A percentile compares a stretch with the other conserved stretches of the same genome.
Evolutionary conservation across 352 stramenopile genomes (phyloP).

Genomic region (Blastocystis sp.): DNA sequence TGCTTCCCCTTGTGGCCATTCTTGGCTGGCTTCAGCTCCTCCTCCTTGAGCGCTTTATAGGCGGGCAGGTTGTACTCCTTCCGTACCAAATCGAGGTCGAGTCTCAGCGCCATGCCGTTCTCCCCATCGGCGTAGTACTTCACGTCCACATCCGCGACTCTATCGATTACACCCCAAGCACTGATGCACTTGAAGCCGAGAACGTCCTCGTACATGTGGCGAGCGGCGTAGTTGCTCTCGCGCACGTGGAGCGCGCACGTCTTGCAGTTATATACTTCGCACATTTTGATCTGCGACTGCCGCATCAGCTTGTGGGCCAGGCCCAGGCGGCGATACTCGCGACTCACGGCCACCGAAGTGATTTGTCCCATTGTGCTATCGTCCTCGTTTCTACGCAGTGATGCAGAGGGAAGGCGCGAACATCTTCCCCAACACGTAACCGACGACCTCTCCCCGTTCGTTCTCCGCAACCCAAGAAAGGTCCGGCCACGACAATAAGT

Average conservation of each 20-base stretch:
- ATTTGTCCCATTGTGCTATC: constrained; percentile 85
- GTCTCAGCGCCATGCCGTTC: constrained; percentile 95
- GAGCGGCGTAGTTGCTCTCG: constrained; percentile 92
- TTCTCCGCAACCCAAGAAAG: constrained; percentile 96
- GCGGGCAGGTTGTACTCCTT: constrained; percentile 33
- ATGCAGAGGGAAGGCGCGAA: constrained; percentile 72
- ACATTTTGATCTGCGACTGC: constrained; percentile 82
- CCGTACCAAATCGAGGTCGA: constrained; percentile 75
- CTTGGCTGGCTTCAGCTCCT: neutral
- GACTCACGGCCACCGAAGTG: constrained; percentile 92
- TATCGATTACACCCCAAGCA: neutral
- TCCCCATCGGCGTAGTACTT: constrained; percentile 99
- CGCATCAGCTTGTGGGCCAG: constrained; percentile 97
- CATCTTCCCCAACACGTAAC: constrained; percentile 99
- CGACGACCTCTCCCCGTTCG: constrained; percentile 93
- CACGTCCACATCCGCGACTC: constrained; percentile 86
- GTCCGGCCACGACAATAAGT: constrained; percentile 97
- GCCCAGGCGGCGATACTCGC: constrained; percentile 90
- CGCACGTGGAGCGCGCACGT: constrained; percentile 98
- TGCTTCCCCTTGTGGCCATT: constrained; percentile 20
- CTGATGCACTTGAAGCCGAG: constrained; percentile 89
- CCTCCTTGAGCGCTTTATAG: constrained; percentile 33
- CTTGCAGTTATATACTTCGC: constrained; percentile 91
- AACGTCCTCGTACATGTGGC: constrained; percentile 95
- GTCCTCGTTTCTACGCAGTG: constrained; percentile 72